phyloP scores from a whole-genome alignment of 306 rosid genomes.

The Sechiopsis laciniata region DNA sequence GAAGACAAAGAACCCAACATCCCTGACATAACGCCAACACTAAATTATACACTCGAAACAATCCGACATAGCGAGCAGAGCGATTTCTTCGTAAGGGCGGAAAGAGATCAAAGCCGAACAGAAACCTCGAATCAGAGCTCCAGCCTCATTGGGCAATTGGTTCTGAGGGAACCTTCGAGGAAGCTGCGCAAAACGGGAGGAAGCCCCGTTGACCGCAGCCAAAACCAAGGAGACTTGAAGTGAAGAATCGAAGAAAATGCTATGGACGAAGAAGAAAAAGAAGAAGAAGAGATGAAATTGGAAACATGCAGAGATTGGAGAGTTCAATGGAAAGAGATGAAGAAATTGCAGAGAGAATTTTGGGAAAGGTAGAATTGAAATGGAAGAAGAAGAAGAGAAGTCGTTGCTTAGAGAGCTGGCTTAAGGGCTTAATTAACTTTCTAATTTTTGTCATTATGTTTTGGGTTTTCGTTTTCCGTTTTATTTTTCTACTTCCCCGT shows the following conservation, averaged over 20 bases:
- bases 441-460: too few relatives aligned
- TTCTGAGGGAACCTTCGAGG: neutral
- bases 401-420: neutral
- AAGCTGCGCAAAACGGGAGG: slow-evolving; percentile 14
- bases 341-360: neutral
- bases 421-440: too few relatives aligned
- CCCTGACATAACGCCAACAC: neutral
- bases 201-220: slow-evolving; percentile 10
- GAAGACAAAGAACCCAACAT: neutral
- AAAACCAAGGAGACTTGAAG: neutral
- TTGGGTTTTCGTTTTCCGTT: too few relatives aligned
- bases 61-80: neutral
- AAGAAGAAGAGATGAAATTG: neutral
- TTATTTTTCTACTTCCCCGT: too few relatives aligned
- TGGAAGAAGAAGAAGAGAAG: too few relatives aligned
- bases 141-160: neutral
- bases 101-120: neutral
- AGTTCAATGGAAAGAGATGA: neutral
- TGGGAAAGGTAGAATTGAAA: neutral
- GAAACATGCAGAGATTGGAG: neutral
- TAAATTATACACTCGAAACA: neutral
- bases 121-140: slow-evolving; percentile 6
- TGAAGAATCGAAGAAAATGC: neutral
- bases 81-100: neutral
- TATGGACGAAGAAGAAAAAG: neutral